phyloP scores from a whole-genome alignment of 768 basidiomycete genomes.

The Lepiota brunneoincarnata region DNA sequence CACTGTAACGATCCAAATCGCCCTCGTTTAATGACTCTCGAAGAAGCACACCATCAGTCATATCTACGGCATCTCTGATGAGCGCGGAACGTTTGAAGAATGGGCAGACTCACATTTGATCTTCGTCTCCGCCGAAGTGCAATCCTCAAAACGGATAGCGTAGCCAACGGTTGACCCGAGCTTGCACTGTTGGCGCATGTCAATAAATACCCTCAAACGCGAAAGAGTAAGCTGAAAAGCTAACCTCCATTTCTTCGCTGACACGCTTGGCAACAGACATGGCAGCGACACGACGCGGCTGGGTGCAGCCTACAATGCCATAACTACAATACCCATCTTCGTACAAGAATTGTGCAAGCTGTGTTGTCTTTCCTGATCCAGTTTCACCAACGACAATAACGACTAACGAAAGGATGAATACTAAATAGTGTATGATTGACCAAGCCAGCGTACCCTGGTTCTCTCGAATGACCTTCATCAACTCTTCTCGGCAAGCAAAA shows the following conservation, averaged over 20 bases:
- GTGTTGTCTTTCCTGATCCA: constrained; percentile 99
- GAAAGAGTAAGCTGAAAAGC: constrained; percentile 18
- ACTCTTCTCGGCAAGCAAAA: constrained; percentile 93
- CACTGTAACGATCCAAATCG: constrained; percentile 95
- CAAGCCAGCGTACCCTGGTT: constrained; percentile 75
- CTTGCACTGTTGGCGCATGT: constrained; percentile 58
- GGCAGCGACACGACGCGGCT: constrained; percentile 97
- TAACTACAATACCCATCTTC: constrained; percentile 93
- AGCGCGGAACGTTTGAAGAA: constrained; percentile 1
- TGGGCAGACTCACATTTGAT: constrained; percentile 78
- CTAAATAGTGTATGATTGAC: neutral
- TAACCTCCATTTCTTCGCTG: constrained; percentile 97
- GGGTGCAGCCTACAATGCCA: constrained; percentile 95
- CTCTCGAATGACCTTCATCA: constrained; percentile 85
- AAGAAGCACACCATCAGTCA: constrained; percentile 99
- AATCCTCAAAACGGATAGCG: constrained; percentile 98
- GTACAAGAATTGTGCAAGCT: constrained; percentile 91
- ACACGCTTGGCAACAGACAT: constrained; percentile 99
- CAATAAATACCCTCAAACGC: neutral
- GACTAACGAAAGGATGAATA: constrained; percentile 44
- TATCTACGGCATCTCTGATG: constrained; percentile 50
- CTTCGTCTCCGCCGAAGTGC: constrained; percentile 89
- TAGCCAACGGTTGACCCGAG: constrained; percentile 92
- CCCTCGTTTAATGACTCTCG: constrained; percentile 98
- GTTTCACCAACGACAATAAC: constrained; percentile 98